Conservation (phyloP, 2,329 filamentous ascomycete genomes). For the Bisporella sp. region DNA sequence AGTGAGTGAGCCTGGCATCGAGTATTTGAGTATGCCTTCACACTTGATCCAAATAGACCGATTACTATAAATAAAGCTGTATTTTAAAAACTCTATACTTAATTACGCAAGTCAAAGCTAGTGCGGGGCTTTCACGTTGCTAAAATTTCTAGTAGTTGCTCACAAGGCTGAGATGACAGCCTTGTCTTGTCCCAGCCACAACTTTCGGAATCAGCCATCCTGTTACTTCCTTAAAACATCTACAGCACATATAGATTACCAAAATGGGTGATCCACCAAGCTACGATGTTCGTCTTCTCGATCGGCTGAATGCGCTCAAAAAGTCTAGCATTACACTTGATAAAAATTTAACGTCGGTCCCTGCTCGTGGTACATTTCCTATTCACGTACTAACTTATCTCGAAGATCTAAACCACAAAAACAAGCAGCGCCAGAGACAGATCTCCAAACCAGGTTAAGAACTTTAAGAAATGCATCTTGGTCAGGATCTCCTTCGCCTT, state of each 20-base stretch:
- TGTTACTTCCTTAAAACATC: background rate
- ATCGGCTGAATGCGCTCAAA: slow-evolving; percentile 26
- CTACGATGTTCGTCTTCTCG: slow-evolving; percentile 23
- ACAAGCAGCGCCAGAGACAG: slow-evolving; percentile 17
- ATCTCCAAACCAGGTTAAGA: slow-evolving; percentile 21
- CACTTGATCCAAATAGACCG: too few relatives aligned
- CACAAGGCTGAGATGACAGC: too few relatives aligned
- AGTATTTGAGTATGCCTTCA: too few relatives aligned
- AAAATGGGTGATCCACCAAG: slow-evolving; percentile 22
- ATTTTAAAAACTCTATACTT: too few relatives aligned
- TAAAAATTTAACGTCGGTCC: background rate
- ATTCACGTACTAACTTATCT: slow-evolving; percentile 13
- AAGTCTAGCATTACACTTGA: slow-evolving; percentile 23
- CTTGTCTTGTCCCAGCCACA: too few relatives aligned
- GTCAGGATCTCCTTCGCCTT: slow-evolving; percentile 11
- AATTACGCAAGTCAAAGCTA: too few relatives aligned
- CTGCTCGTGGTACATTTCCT: background rate
- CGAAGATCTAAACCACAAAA: slow-evolving; percentile 10
- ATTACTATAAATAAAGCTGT: too few relatives aligned
- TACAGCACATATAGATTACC: background rate
- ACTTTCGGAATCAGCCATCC: background rate
- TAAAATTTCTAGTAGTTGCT: too few relatives aligned
- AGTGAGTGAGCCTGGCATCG: too few relatives aligned
- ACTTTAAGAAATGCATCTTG: slow-evolving; percentile 21
- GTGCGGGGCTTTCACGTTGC: too few relatives aligned